A percentile compares a stretch with the other conserved stretches of the same genome.
Conservation (phyloP, 202 grass and related monocot species). For the Zoysia matrella region DNA sequence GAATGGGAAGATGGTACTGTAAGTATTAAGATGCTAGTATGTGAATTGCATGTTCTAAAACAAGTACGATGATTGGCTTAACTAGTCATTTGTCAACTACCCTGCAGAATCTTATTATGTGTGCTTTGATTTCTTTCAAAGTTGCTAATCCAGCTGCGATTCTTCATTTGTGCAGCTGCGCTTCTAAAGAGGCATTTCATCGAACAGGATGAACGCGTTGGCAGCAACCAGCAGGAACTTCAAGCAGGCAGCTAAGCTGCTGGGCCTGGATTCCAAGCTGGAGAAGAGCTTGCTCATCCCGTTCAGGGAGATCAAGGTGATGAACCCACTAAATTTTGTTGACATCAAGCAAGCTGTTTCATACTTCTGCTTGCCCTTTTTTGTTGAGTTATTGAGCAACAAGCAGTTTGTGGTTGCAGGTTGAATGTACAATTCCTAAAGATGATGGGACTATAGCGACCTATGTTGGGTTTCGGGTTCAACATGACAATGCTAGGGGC, state of each 20-base stretch:
- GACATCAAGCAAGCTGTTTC: conserved; percentile 31
- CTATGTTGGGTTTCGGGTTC: conserved; percentile 95
- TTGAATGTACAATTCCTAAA: conserved; percentile 98
- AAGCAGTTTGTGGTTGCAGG: conserved; percentile 65
- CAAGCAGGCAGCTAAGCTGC: conserved; percentile 92
- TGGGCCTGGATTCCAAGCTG: conserved; percentile 90
- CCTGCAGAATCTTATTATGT: background rate
- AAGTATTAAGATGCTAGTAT: background rate
- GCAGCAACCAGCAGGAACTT: conserved; percentile 94
- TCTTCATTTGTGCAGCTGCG: conserved; percentile 28
- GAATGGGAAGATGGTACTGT: background rate
- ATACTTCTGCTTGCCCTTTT: background rate
- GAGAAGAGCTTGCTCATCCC: conserved; percentile 97
- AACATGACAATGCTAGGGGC: conserved; percentile 99
- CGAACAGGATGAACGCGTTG: conserved; percentile 89
- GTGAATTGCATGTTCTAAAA: background rate
- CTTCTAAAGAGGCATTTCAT: conserved; percentile 28
- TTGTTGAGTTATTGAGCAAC: conserved; percentile 2
- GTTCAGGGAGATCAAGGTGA: conserved; percentile 99
- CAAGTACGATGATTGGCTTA: background rate
- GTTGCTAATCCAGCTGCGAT: background rate
- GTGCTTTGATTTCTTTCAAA: background rate
- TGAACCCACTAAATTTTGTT: background rate
- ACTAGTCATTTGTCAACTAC: background rate
- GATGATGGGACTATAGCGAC: conserved; percentile 96